These are phyloP conservation scores for Backusella sp. DNA, from an alignment of 192 early-diverging fungal species.

Conservation along the genomic window DNA sequence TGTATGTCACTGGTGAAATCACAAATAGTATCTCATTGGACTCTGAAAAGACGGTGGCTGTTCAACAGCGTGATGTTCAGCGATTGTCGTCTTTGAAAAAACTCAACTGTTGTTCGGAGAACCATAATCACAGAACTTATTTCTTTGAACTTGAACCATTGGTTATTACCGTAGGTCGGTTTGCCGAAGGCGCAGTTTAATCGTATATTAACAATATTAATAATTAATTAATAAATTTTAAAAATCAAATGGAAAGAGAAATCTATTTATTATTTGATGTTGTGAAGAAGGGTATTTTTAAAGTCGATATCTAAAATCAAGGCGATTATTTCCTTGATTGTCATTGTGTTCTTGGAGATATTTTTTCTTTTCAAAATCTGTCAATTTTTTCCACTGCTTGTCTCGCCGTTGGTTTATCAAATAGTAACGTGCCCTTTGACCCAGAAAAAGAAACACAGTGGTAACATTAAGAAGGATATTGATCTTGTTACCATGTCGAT, in stretches of 20 bases:
- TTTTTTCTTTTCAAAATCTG: conserved; percentile 1
- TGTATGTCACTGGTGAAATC: background rate
- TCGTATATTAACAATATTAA: background rate
- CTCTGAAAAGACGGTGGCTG: background rate
- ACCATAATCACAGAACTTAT: background rate
- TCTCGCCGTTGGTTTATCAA: background rate
- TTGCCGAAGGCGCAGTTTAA: background rate
- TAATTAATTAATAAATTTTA: background rate
- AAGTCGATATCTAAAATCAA: conserved; percentile 6
- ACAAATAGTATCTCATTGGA: background rate
- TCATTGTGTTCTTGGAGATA: background rate
- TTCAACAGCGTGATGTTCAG: background rate
- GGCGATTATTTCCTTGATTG: background rate
- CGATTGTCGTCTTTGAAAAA: background rate
- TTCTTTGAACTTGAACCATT: background rate
- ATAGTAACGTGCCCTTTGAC: background rate
- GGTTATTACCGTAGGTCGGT: background rate
- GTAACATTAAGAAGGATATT: background rate
- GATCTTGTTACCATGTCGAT: conserved; percentile 14
- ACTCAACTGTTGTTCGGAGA: background rate
- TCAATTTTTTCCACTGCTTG: background rate
- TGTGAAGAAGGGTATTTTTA: background rate
- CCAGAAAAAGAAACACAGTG: background rate
- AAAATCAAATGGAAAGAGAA: too few species aligned
- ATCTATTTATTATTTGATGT: background rate